Evolutionary conservation across 495 filamentous ascomycete species (phyloP).

Genomic region (Talaromyces wortmannii): DNA sequence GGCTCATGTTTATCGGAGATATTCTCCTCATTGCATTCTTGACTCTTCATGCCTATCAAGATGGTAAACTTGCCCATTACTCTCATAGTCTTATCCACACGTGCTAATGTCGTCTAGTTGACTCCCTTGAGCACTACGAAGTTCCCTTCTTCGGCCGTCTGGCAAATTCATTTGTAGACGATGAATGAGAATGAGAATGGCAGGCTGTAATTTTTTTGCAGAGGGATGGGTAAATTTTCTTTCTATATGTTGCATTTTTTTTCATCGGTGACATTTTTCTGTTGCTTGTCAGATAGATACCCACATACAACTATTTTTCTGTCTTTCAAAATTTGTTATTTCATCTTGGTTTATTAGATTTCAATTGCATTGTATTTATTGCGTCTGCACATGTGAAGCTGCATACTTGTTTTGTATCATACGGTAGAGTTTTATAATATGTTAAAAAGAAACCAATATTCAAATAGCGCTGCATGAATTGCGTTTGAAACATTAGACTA

Average conservation of each 20-base stretch:
- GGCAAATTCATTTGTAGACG: constrained; percentile 86
- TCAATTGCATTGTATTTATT: too few species aligned
- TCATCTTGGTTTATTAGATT: too few species aligned
- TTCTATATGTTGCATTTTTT: background rate
- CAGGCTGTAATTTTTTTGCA: background rate
- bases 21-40: constrained; percentile 71
- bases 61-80: constrained; percentile 44
- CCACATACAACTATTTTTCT: background rate
- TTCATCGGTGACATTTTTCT: background rate
- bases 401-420: too few species aligned
- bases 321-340: background rate
- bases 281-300: background rate
- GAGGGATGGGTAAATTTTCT: background rate
- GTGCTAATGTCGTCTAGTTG: constrained; percentile 43
- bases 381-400: too few species aligned
- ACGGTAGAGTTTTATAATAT: too few species aligned
- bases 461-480: too few species aligned
- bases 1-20: constrained; percentile 73
- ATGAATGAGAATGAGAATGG: constrained; percentile 52
- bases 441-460: too few species aligned
- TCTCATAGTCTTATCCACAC: constrained; percentile 3
- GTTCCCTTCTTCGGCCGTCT: constrained; percentile 81
- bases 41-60: constrained; percentile 70
- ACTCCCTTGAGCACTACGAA: constrained; percentile 86
- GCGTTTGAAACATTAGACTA: background rate